Percentiles rank a stretch among this genome's conserved stretches.
phyloP scores from a whole-genome alignment of 345 rosid species.

The Excoecaria cochinchinensis region DNA sequence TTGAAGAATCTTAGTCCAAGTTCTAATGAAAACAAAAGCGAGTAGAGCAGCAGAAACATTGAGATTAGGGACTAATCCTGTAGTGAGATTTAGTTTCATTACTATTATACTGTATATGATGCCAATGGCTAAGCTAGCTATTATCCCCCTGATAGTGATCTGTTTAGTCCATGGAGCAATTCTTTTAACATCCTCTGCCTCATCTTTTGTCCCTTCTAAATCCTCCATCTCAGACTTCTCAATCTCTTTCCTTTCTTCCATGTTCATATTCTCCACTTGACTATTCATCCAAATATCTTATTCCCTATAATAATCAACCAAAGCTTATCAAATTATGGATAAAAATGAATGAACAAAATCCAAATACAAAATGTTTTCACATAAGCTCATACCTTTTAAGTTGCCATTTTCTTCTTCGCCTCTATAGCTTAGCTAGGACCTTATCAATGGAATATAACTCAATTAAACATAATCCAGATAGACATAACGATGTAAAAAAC shows the following conservation, averaged over 20 bases:
- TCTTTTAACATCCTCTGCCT: conserved; percentile 44
- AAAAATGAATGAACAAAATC: neutral
- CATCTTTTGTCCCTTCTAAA: conserved; percentile 37
- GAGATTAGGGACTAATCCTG: conserved; percentile 92
- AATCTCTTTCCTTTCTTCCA: conserved; percentile 35
- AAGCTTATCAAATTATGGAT: neutral
- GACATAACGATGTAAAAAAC: neutral
- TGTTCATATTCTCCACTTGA: conserved; percentile 12
- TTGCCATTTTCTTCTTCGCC: neutral
- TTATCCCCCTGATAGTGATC: conserved; percentile 69
- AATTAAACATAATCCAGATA: neutral
- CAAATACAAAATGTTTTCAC: neutral
- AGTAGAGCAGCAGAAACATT: conserved; percentile 95
- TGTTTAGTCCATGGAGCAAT: conserved; percentile 78
- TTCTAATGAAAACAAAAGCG: conserved; percentile 64
- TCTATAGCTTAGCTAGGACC: neutral
- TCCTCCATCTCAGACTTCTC: conserved; percentile 34
- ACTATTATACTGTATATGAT: conserved; percentile 82
- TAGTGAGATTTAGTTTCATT: conserved; percentile 82
- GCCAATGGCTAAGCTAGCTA: conserved; percentile 72
- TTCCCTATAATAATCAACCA: neutral
- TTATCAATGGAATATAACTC: neutral
- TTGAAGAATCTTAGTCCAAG: conserved; percentile 79
- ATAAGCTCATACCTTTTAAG: neutral
- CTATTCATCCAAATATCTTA: neutral